phyloP scores from a whole-genome alignment of 2,329 filamentous ascomycete genomes.

The Aspergillus fumigatus region DNA sequence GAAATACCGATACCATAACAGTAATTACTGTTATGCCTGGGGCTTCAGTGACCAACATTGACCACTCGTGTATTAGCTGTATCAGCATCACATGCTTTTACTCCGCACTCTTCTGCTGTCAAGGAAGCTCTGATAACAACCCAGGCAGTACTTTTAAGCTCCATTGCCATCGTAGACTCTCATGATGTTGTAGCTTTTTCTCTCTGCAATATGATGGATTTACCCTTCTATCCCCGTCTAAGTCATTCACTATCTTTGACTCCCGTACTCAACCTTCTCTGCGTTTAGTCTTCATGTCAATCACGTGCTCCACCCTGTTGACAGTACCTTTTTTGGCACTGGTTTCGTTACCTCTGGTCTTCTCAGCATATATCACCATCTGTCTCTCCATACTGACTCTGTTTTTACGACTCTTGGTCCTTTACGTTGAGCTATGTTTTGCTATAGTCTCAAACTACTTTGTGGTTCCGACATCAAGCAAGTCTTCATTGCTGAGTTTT shows the following conservation, averaged over 20 bases:
- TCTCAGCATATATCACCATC: slow-evolving; percentile 62
- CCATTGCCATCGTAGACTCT: background rate
- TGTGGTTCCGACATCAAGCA: slow-evolving; percentile 26
- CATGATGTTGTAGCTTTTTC: background rate
- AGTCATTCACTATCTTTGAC: background rate
- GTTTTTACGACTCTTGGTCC: slow-evolving; percentile 55
- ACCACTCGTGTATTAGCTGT: no score
- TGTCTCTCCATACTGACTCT: slow-evolving; percentile 59
- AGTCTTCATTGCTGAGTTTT: slow-evolving; percentile 26
- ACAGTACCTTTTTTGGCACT: slow-evolving; percentile 60
- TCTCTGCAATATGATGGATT: background rate
- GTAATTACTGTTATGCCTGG: slow-evolving; percentile 8
- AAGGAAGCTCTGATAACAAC: slow-evolving; percentile 2
- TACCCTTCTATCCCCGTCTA: background rate
- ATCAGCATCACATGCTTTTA: slow-evolving; percentile 18
- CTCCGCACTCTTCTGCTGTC: slow-evolving; percentile 12
- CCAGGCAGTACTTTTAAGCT: background rate
- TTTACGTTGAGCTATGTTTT: slow-evolving; percentile 60
- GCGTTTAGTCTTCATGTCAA: slow-evolving; percentile 23
- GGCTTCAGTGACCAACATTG: slow-evolving; percentile 7
- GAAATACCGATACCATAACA: background rate
- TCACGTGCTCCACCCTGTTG: slow-evolving; percentile 36
- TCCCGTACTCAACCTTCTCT: background rate
- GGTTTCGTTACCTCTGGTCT: slow-evolving; percentile 58
- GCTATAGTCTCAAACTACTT: slow-evolving; percentile 56